These are phyloP conservation scores for Candida chauliodis DNA, from an alignment of 805 yeast species.

Conservation along the genomic window DNA sequence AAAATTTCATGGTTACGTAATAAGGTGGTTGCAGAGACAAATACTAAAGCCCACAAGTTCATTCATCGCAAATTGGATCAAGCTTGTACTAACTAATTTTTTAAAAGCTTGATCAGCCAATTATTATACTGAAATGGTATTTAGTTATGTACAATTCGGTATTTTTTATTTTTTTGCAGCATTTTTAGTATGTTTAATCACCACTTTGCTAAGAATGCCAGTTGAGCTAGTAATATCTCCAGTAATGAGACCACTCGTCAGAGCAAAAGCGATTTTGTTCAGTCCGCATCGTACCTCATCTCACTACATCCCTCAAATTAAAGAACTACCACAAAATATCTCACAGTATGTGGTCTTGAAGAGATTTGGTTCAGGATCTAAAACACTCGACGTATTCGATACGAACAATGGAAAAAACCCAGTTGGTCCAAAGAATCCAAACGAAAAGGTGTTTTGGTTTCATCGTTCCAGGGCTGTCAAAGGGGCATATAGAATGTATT, in stretches of 20 bases:
- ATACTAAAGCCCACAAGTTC: no score
- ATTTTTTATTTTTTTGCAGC: no score
- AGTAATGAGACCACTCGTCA: slow-evolving; percentile 55
- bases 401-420: slow-evolving; percentile 36
- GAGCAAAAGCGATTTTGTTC: slow-evolving; percentile 52
- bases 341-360: slow-evolving; percentile 47
- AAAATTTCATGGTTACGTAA: no score
- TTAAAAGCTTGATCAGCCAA: no score
- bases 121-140: no score
- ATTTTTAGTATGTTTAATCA: no score
- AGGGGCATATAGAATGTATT: slow-evolving; percentile 60
- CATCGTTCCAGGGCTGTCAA: slow-evolving; percentile 63
- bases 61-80: no score
- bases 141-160: no score
- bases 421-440: slow-evolving; percentile 40
- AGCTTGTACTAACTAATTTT: no score
- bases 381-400: slow-evolving; percentile 51
- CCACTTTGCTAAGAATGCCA: slow-evolving; percentile 45
- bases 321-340: slow-evolving; percentile 35
- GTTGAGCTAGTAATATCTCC: slow-evolving; percentile 57
- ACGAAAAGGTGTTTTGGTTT: slow-evolving; percentile 48
- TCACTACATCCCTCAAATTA: slow-evolving; percentile 51
- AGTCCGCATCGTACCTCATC: slow-evolving; percentile 55
- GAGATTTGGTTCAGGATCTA: slow-evolving; percentile 61
- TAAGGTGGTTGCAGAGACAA: no score